Evolutionary conservation across 345 rosid genomes (phyloP), one percentile per base, ranked within the genome.

Genomic region (thale cress (Arabidopsis thaliana)): DNA sequence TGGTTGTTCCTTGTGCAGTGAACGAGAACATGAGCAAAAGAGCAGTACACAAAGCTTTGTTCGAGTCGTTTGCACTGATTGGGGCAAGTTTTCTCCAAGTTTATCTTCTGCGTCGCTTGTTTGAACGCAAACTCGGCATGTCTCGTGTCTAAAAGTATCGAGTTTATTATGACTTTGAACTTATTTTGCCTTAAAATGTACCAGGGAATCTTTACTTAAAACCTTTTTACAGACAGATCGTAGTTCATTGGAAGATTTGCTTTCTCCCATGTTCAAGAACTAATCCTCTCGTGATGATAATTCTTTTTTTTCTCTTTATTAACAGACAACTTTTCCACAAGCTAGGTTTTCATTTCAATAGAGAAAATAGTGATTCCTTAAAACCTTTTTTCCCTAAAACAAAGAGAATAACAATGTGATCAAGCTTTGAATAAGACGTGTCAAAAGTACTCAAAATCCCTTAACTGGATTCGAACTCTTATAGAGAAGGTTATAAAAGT

Each of bases 21-120:
- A 88, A 86, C 30, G 92, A 88, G 14, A 78, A 74, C 74, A 88
- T 84, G 91, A 76, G 90, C 65, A 65, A 42, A 44, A 83, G 97
- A 73, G 89, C 97, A 45, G 56, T 91, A 34, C 84, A 85, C 73
- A 88, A 88, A 80, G 94, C 94, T 58, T 42, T 87, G 55, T 71
- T 83, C n/a, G 97, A 89, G 78, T 86, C 92, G 10, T 67, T 71
- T 56, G 87, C 90, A 16, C 74, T 91, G 9, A 28, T 85, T 1
- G 89, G 85, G 30, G 95, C 87, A 8, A 89, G 91, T 41, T 4
- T 81, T 44, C 86, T 89, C 16, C 95, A 91, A 69, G 80, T 87
- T 65, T 85, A 79, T 81, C 93, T 91, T 72, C 82, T 87, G n/a
- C 87, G 83, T 34, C 85, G 88, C 66, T 72, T 90, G 79, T 87